Evolutionary conservation across 148 eudicot genomes (phyloP), one percentile per base, ranked within the genome.

Genomic region (Nyssa sinensis): DNA sequence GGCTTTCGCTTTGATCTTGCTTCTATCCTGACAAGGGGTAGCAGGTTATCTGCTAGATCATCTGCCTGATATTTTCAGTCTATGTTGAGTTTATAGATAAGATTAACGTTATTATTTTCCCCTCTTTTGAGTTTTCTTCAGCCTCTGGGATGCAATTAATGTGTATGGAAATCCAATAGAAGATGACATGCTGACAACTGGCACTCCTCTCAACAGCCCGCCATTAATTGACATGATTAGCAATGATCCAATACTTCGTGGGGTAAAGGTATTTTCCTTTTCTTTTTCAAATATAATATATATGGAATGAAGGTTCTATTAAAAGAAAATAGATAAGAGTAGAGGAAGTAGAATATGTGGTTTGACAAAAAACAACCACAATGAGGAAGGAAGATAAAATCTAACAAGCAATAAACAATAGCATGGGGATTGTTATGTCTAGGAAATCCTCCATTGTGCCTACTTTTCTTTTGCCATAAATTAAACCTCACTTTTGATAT

Each of bases 1-100:
- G 99, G 99, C 60, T 96, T 96, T 80, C 98, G 99, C 81, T 96
- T 96, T 83, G 99, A 96, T 86, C 94, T 96, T 86, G 99, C 98
- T 79, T 93, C 99, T 74, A 96, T 96, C 75, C 47, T 96, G 85
- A 96, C 98, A 28, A 85, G 99, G 79, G 89, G 93, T 67, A 86
- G 98, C 98, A 96, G 98, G 99, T 93, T 75, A 58, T 74, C 39
- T 75, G 67, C 51, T 55, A 32, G 69, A 69, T 33, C 58, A 61
- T 68, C 0, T 66, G 7, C 68, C 55, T 76, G 68, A 69, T 51
- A 49, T 64, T 29, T 67, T 7, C 21, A 19, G 30, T 1, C 7
- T 17, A 35, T 6, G 64, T 67, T 76, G 17, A 60, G 58, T 66
- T 47, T 62, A 30, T 62, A 37, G 11, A n/a, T 3, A 76, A 31